Evolutionary conservation across 345 rosid genomes (phyloP).

Genomic region (Limnanthes douglasii): DNA sequence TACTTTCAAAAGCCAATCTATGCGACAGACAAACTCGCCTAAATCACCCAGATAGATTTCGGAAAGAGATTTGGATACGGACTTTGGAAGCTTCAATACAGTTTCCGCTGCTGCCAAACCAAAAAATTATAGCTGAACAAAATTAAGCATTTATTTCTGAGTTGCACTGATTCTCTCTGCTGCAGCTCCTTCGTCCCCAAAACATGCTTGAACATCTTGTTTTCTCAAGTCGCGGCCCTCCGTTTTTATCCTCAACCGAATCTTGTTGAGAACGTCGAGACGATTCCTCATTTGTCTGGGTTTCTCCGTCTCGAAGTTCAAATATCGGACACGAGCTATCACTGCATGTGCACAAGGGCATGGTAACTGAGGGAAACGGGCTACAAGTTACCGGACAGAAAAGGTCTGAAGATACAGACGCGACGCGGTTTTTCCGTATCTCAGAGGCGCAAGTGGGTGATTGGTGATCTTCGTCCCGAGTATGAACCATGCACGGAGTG

Average conservation of each 20-base stretch:
- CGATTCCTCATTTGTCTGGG: conserved; percentile 22
- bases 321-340: conserved; percentile 76
- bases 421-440: conserved; percentile 46
- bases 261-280: conserved; percentile 25
- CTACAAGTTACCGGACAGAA: conserved; percentile 89
- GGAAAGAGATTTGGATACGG: too few relatives aligned
- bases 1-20: too few relatives aligned
- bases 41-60: too few relatives aligned
- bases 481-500: conserved; percentile 83
- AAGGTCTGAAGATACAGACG: conserved; percentile 72
- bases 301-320: conserved; percentile 45
- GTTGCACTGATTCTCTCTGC: conserved; percentile 94
- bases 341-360: conserved; percentile 77
- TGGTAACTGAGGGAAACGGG: conserved; percentile 83
- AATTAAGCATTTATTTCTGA: conserved; percentile 86
- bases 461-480: conserved; percentile 32
- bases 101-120: neutral
- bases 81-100: too few relatives aligned
- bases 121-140: neutral
- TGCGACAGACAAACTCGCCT: too few relatives aligned
- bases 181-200: conserved; percentile 99
- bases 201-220: conserved; percentile 90
- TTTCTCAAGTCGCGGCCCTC: conserved; percentile 64
- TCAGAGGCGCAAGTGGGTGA: conserved; percentile 48
- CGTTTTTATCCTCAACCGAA: conserved; percentile 47